Evolutionary conservation across 1,139 yeast genomes (phyloP).

Genomic region (Yarrowia galli): DNA sequence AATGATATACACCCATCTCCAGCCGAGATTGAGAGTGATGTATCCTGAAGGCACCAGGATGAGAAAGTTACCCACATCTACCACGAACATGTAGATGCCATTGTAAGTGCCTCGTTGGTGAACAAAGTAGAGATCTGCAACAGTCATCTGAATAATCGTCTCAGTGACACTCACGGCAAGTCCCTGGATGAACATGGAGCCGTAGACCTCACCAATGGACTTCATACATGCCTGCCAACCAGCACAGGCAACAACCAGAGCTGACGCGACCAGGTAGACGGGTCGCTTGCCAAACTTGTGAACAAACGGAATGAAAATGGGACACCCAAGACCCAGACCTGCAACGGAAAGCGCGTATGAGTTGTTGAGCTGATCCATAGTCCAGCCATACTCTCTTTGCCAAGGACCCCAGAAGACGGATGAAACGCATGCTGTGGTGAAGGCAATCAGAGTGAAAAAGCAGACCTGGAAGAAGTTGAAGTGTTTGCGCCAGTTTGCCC

Average conservation of each 20-base stretch:
- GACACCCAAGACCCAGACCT: slow-evolving; percentile 1
- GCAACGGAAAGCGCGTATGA: not conserved
- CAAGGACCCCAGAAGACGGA: not conserved
- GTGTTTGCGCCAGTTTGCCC: not conserved
- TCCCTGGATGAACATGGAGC: not conserved
- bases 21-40: not conserved
- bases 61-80: slow-evolving; percentile 4
- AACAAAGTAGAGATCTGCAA: slow-evolving; percentile 8
- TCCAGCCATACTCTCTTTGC: not conserved
- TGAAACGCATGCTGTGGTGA: not conserved
- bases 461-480: not conserved
- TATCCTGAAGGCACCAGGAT: slow-evolving; percentile 4
- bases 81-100: slow-evolving; percentile 10
- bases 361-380: not conserved
- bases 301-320: not conserved
- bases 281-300: not conserved
- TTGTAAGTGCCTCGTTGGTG: slow-evolving; percentile 3
- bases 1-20: slow-evolving; percentile 3
- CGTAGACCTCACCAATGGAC: not conserved
- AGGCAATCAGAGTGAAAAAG: not conserved
- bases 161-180: not conserved
- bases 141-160: slow-evolving; percentile 5
- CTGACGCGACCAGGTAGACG: not conserved
- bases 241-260: not conserved
- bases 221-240: not conserved